These are phyloP conservation scores for Trapa bicornis DNA, from an alignment of 345 rosid genomes.

Conservation along the genomic window DNA sequence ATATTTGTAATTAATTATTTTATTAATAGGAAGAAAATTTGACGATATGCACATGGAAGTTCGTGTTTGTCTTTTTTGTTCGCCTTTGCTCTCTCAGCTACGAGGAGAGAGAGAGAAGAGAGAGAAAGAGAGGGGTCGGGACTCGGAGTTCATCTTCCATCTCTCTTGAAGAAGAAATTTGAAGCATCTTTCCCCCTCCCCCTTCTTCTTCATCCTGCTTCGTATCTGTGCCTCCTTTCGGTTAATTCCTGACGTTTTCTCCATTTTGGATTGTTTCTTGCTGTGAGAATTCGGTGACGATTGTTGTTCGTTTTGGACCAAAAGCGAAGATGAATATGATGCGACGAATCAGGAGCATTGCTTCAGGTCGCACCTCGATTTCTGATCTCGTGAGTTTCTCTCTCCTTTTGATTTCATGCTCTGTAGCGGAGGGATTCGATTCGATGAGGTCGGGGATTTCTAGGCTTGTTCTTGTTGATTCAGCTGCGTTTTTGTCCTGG, in stretches of 20 bases:
- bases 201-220: background rate
- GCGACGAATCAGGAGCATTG: slow-evolving; percentile 94
- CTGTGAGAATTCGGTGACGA: background rate
- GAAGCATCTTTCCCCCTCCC: background rate
- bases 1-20: too few relatives aligned
- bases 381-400: slow-evolving; percentile 58
- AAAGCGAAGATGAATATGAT: slow-evolving; percentile 58
- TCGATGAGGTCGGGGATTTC: background rate
- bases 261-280: background rate
- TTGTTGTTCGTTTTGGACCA: background rate
- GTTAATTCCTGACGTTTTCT: background rate
- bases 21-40: too few relatives aligned
- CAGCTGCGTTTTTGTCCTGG: background rate
- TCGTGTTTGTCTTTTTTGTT: background rate
- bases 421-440: background rate
- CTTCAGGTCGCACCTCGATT: slow-evolving; percentile 74
- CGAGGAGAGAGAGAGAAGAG: background rate
- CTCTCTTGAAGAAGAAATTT: background rate
- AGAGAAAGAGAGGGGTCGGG: background rate
- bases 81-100: background rate
- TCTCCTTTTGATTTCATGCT: too few relatives aligned
- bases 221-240: background rate
- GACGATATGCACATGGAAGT: slow-evolving; percentile 4
- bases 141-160: background rate
- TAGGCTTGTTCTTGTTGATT: background rate